A percentile compares a stretch with the other conserved stretches of the same genome.
phyloP scores from a whole-genome alignment of 2,329 filamentous ascomycete genomes.

The Metarhizium brunneum region DNA sequence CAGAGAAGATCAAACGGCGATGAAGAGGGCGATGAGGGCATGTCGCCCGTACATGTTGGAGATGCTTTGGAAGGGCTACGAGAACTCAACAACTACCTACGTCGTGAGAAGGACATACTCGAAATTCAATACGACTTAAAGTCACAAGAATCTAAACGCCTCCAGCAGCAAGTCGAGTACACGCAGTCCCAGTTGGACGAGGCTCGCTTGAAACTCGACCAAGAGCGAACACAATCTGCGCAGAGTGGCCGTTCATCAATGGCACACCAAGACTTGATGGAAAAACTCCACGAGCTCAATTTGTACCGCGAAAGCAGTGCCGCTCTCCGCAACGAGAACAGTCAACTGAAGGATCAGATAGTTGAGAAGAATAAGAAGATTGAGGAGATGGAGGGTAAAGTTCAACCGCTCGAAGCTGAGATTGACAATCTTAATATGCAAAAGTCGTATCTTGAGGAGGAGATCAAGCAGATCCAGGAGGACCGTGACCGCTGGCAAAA shows the following conservation, averaged over 20 bases:
- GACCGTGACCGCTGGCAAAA: slow-evolving; percentile 95
- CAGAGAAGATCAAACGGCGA: slow-evolving; percentile 53
- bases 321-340: slow-evolving; percentile 78
- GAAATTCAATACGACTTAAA: slow-evolving; percentile 94
- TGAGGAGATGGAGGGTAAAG: slow-evolving; percentile 61
- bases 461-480: slow-evolving; percentile 79
- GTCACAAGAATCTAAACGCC: slow-evolving; percentile 74
- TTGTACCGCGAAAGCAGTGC: slow-evolving; percentile 91
- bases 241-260: slow-evolving; percentile 65
- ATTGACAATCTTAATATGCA: slow-evolving; percentile 78
- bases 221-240: slow-evolving; percentile 70
- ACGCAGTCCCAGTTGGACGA: slow-evolving; percentile 83
- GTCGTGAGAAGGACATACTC: slow-evolving; percentile 93
- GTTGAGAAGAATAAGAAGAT: slow-evolving; percentile 66
- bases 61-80: slow-evolving; percentile 67
- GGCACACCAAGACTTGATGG: slow-evolving; percentile 83
- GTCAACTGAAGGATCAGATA: slow-evolving; percentile 67
- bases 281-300: slow-evolving; percentile 92
- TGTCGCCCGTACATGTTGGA: slow-evolving; percentile 41
- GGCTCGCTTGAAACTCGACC: slow-evolving; percentile 76
- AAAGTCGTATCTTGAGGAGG: slow-evolving; percentile 71
- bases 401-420: slow-evolving; percentile 73
- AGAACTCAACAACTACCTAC: slow-evolving; percentile 83
- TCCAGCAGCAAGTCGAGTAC: slow-evolving; percentile 86
- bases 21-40: slow-evolving; percentile 42